Percentiles rank a stretch among this genome's conserved stretches.
phyloP scores from a whole-genome alignment of 208 protist genomes.

The Blechomonas ayalai region DNA sequence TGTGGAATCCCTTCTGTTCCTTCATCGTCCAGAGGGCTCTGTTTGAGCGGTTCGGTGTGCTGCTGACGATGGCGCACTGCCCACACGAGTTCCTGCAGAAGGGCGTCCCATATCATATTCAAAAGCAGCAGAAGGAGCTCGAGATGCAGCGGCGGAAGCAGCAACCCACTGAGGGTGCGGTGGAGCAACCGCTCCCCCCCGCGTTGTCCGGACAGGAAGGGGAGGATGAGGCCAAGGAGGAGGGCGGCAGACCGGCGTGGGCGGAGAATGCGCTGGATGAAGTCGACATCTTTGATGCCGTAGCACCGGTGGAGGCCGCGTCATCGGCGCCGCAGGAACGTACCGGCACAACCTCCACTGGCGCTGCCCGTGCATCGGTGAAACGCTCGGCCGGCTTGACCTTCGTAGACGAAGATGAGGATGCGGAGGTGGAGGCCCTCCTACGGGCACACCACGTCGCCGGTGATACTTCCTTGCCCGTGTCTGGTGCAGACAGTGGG shows the following conservation, averaged over 20 bases:
- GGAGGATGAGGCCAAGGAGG: constrained; percentile 9
- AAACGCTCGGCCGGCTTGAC: no score
- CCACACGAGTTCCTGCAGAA: constrained; percentile 67
- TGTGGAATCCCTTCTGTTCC: constrained; percentile 76
- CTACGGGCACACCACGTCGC: no score
- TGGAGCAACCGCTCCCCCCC: constrained; percentile 1
- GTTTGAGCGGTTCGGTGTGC: constrained; percentile 63
- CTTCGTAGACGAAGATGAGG: no score
- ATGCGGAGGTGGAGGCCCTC: no score
- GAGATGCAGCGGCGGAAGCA: constrained; percentile 1
- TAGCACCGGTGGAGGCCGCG: no score
- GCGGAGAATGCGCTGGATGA: constrained; percentile 14
- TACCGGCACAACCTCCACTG: no score
- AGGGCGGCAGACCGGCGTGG: constrained; percentile 2
- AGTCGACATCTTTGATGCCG: constrained; percentile 26
- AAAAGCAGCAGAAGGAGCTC: constrained; percentile 33
- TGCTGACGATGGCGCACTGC: constrained; percentile 76
- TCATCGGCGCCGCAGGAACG: no score
- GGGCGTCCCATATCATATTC: constrained; percentile 38
- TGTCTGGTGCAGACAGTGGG: no score
- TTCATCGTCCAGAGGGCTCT: constrained; percentile 58
- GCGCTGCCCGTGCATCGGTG: no score
- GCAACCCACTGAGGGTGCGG: background rate
- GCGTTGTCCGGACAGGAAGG: background rate
- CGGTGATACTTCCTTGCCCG: no score